Evolutionary conservation across 225 moss, liverwort and hornwort genomes (phyloP), one percentile per base, ranked within the genome.

Genomic region (Pseudoscleropodium purum): DNA sequence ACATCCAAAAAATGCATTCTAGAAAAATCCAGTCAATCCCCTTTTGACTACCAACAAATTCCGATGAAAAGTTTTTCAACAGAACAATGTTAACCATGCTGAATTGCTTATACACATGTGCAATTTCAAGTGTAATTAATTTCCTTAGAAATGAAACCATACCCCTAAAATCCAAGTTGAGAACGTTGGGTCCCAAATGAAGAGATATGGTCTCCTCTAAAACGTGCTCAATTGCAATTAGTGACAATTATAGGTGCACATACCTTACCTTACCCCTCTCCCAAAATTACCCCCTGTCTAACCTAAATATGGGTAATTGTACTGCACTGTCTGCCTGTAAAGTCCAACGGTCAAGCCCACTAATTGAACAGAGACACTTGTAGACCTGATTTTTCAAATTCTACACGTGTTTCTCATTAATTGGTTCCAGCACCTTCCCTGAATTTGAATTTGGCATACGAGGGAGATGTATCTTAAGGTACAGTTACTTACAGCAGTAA

Each of bases 101-200:
- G 0, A 64, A 64, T 64, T 63, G 7, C 7, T 63, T 29, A n/a
- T n/a, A n/a, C n/a, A n/a, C 11, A 26, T 61, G 26, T 61, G 61
- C 25, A 2, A 61, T 26, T 61, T 61, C 13, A 61, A 13, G 62
- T 13, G 62, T 62, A 62, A 6, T 62, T 62, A 27, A 4, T 51
- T 51, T 54, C 7, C 2, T 31, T 64, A 64, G 9, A 72, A 8
- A 15, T 24, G 39, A 25, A 72, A 3, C 8, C 8, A 8, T 8
- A 15, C 14, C 20, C 19, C 2, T 26, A 7, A 69, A 72, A 41
- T 72, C 15, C 17, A 29, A 18, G 10, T 74, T 45, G 10, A 74
- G 11, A 45, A 74, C 0, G 1, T 45, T 30, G 10, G 1, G 1
- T 0, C 10, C 2, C 10, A 30, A 74, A 17, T 18, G 11, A 45